Conservation (phyloP, 345 rosid genomes). For the Citrus unshiu region DNA sequence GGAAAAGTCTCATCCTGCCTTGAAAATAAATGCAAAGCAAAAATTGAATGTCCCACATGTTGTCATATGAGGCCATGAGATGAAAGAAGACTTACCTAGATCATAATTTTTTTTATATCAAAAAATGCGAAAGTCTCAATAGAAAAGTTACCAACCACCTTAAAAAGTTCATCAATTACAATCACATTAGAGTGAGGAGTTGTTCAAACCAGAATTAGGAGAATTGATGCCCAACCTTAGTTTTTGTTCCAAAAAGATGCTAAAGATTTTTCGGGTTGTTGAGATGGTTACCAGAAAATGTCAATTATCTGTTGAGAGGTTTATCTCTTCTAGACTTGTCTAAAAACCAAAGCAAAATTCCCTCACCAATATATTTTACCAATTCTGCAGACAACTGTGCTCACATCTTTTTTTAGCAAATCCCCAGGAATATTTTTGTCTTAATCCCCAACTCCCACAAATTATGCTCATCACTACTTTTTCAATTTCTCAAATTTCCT, state of each 20-base stretch:
- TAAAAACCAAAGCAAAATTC: not conserved
- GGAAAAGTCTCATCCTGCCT: not conserved
- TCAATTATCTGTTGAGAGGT: slow-evolving; percentile 20
- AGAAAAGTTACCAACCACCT: slow-evolving; percentile 10
- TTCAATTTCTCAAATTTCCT: not conserved
- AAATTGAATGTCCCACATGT: slow-evolving; percentile 2
- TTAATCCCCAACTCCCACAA: not conserved
- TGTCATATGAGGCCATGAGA: not conserved
- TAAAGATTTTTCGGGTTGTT: slow-evolving; percentile 7
- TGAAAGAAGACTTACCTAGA: not conserved
- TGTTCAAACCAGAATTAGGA: not conserved
- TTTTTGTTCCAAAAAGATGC: not conserved
- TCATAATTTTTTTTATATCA: not conserved
- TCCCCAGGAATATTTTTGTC: not conserved
- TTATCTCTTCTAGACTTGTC: not conserved
- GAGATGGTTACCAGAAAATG: slow-evolving; percentile 18
- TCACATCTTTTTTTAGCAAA: not conserved
- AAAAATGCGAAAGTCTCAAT: not conserved
- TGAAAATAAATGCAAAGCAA: slow-evolving; percentile 13
- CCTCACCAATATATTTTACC: not conserved
- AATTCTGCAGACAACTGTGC: not conserved
- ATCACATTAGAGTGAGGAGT: not conserved
- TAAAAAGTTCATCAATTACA: not conserved
- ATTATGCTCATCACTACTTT: not conserved
- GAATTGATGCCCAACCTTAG: not conserved